Evolutionary conservation across 169 alveolate genomes (phyloP), one percentile per base, ranked within the genome.

Genomic region (Plasmodium malariae): DNA sequence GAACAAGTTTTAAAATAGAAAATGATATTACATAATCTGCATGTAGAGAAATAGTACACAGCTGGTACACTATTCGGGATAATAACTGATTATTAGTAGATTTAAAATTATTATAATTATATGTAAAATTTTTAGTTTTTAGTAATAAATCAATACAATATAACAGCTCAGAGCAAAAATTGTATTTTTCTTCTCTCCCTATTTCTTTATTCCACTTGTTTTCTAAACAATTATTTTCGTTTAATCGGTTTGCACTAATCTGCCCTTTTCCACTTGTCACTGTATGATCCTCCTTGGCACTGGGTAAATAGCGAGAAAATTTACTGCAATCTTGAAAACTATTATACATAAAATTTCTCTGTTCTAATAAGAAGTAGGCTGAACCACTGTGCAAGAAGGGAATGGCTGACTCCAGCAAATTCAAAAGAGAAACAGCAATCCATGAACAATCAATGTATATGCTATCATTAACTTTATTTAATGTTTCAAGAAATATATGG

Each of bases 381-480:
- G 87, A 68, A 3, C 69, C 85, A 17, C 21, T 40, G 36, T 54
- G 43, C 43, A 69, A 85, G 43, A 30, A 26, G 19, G 86, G 87
- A 30, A 85, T 12, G 19, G 67, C 34, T 40, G 71, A 26, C 17
- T 85, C 87, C 24, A 85, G 26, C 28, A 85, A 37, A 11, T 60
- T 11, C 12, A 85, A 48, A 9, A 85, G 32, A 12, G 34, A 36
- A 34, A 11, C 34, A 14, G 76, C 85, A 30, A 85, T 30, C 92
- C 92, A 85, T 9, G 92, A 54, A 32, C 87, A 85, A 26, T 85
- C 92, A 12, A 85, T 34, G 21, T 69, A 85, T 60, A 85, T 55
- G 24, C 32, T 11, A 49, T 69, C 92, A 19, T 85, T 45, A 7
- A 70, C 63, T 40, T 51, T 85, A 43, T 85, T 85, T 37, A 69